Percentiles rank a stretch among this genome's conserved stretches.
phyloP scores from a whole-genome alignment of 495 filamentous ascomycete genomes.

The Lasiosphaeria miniovina region DNA sequence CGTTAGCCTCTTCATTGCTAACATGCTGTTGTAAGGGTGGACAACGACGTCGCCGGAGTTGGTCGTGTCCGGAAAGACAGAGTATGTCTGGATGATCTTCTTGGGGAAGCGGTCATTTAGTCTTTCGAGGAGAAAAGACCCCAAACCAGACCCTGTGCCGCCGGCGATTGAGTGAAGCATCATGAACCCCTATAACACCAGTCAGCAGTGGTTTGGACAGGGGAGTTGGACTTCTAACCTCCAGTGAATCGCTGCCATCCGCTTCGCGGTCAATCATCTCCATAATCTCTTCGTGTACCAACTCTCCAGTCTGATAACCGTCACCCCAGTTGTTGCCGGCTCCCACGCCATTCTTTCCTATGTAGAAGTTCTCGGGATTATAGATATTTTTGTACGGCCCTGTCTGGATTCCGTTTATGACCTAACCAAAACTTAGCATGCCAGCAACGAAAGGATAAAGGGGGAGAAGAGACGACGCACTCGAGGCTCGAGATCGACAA shows the following conservation, averaged over 20 bases:
- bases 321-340: conserved; percentile 98
- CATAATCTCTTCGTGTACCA: conserved; percentile 93
- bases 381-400: conserved; percentile 97
- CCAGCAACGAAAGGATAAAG: neutral
- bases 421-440: conserved; percentile 43
- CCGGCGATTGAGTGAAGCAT: conserved; percentile 96
- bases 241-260: conserved; percentile 93
- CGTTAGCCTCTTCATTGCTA: conserved; percentile 85
- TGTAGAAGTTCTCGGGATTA: conserved; percentile 98
- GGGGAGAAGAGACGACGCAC: neutral
- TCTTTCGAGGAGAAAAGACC: conserved; percentile 90
- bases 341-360: conserved; percentile 85
- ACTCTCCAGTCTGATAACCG: conserved; percentile 88
- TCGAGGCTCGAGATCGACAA: conserved; percentile 86
- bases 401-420: conserved; percentile 87
- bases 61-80: conserved; percentile 91
- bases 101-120: conserved; percentile 98
- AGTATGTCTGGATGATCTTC: conserved; percentile 98
- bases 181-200: conserved; percentile 74
- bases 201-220: conserved; percentile 24
- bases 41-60: conserved; percentile 86
- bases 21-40: conserved; percentile 94
- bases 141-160: conserved; percentile 90
- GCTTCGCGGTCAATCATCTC: conserved; percentile 99
- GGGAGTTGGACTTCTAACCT: conserved; percentile 32